These are phyloP conservation scores for Parastagonospora avenae DNA, from an alignment of 2,329 filamentous ascomycete genomes.

Conservation along the genomic window DNA sequence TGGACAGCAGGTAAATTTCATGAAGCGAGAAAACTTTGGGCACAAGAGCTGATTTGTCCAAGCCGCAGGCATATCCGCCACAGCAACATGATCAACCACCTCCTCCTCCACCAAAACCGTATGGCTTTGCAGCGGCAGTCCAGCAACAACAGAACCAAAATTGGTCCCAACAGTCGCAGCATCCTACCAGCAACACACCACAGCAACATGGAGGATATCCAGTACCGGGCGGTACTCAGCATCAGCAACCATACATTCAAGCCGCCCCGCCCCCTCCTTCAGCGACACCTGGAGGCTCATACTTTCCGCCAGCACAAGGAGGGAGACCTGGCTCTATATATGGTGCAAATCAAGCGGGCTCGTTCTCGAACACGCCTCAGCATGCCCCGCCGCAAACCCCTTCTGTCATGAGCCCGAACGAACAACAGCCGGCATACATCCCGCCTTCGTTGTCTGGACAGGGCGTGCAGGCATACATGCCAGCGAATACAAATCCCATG, in stretches of 20 bases:
- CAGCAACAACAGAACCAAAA: constrained; percentile 23
- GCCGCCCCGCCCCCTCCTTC: constrained; percentile 36
- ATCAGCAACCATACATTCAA: constrained; percentile 35
- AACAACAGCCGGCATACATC: constrained; percentile 40
- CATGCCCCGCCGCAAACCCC: constrained; percentile 22
- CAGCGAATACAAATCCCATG: constrained; percentile 42
- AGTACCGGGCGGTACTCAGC: constrained; percentile 10
- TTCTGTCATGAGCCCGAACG: constrained; percentile 37
- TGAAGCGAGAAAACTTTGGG: too few relatives aligned
- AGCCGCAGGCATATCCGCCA: constrained; percentile 21
- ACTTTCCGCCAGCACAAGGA: constrained; percentile 36
- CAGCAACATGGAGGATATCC: constrained; percentile 37
- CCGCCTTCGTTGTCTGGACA: constrained; percentile 41
- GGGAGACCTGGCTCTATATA: constrained; percentile 37
- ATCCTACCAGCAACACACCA: constrained; percentile 20
- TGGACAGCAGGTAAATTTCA: constrained; percentile 7
- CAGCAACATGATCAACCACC: constrained; percentile 39
- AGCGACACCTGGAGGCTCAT: constrained; percentile 36
- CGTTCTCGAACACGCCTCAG: constrained; percentile 24
- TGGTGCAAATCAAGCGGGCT: constrained; percentile 26
- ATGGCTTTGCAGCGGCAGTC: constrained; percentile 35
- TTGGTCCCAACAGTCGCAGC: constrained; percentile 28
- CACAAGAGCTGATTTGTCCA: too few relatives aligned
- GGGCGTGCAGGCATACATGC: constrained; percentile 41
- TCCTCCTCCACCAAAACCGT: constrained; percentile 45